Evolutionary conservation across 2,329 filamentous ascomycete genomes (phyloP).

Genomic region (Calonectria hongkongensis): DNA sequence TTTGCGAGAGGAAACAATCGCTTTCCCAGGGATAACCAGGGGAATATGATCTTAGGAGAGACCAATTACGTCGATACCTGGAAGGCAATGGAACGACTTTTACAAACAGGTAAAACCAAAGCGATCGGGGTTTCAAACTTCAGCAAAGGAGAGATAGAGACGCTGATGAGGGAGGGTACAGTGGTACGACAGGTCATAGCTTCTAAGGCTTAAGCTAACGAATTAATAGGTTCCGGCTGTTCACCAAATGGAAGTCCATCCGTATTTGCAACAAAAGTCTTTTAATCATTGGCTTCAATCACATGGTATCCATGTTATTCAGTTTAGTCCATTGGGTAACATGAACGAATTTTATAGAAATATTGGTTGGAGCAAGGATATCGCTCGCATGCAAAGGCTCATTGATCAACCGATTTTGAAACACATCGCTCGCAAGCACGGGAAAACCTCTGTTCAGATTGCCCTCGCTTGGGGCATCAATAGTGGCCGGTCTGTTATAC

Average conservation of each 20-base stretch:
- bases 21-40: conserved; percentile 34
- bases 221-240: conserved; percentile 43
- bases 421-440: conserved; percentile 54
- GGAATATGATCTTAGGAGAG: conserved; percentile 44
- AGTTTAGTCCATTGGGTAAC: conserved; percentile 60
- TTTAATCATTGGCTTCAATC: conserved; percentile 46
- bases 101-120: conserved; percentile 45
- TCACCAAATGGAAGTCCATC: conserved; percentile 70
- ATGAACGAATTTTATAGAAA: conserved; percentile 58
- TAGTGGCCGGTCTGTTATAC: conserved; percentile 58
- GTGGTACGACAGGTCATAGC: conserved; percentile 43
- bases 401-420: conserved; percentile 54
- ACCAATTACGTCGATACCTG: conserved; percentile 53
- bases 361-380: conserved; percentile 55
- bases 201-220: too few relatives aligned
- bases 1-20: conserved; percentile 45
- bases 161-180: conserved; percentile 59
- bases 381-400: conserved; percentile 54
- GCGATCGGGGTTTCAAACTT: conserved; percentile 75
- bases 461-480: conserved; percentile 59
- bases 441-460: conserved; percentile 58
- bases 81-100: conserved; percentile 50
- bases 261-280: conserved; percentile 66
- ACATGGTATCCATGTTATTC: conserved; percentile 57
- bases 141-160: conserved; percentile 67